Conservation (phyloP, 2,329 filamentous ascomycete genomes). For the Nemania sp. region DNA sequence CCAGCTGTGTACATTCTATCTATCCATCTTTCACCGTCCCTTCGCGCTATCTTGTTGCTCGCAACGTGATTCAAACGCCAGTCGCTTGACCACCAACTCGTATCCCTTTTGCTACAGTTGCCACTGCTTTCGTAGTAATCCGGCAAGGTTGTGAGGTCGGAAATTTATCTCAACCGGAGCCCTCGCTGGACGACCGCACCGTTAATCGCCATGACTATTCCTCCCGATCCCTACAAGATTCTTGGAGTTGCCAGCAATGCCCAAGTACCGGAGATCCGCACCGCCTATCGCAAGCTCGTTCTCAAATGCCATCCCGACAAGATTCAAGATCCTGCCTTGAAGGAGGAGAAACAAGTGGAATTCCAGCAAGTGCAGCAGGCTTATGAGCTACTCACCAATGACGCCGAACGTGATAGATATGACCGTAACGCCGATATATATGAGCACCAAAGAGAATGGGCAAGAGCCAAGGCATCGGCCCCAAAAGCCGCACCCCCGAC, state of each 20-base stretch:
- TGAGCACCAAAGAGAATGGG: constrained; percentile 53
- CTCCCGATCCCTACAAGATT: constrained; percentile 76
- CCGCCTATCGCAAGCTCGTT: constrained; percentile 81
- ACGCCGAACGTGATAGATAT: constrained; percentile 71
- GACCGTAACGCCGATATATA: constrained; percentile 72
- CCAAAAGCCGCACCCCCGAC: constrained; percentile 36
- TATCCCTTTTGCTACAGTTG: constrained; percentile 30
- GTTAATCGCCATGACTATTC: constrained; percentile 50
- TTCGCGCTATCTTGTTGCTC: constrained; percentile 16
- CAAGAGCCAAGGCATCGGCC: constrained; percentile 36
- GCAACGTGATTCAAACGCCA: constrained; percentile 32
- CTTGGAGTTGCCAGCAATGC: constrained; percentile 76
- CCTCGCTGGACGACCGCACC: constrained; percentile 26
- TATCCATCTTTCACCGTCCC: constrained; percentile 20
- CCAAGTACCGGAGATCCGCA: constrained; percentile 71
- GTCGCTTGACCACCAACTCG: constrained; percentile 33
- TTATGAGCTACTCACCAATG: constrained; percentile 86
- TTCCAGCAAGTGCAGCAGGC: constrained; percentile 93
- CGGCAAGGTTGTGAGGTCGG: constrained; percentile 14
- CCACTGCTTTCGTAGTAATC: constrained; percentile 33
- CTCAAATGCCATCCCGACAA: constrained; percentile 92
- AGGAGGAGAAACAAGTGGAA: constrained; percentile 78
- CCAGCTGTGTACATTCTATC: constrained; percentile 28
- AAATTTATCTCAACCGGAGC: constrained; percentile 17
- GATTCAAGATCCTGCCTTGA: constrained; percentile 75